A percentile compares a stretch with the other conserved stretches of the same genome.
These are phyloP conservation scores for Penicillium mononematosum DNA, from an alignment of 495 filamentous ascomycete genomes.

Conservation along the genomic window DNA sequence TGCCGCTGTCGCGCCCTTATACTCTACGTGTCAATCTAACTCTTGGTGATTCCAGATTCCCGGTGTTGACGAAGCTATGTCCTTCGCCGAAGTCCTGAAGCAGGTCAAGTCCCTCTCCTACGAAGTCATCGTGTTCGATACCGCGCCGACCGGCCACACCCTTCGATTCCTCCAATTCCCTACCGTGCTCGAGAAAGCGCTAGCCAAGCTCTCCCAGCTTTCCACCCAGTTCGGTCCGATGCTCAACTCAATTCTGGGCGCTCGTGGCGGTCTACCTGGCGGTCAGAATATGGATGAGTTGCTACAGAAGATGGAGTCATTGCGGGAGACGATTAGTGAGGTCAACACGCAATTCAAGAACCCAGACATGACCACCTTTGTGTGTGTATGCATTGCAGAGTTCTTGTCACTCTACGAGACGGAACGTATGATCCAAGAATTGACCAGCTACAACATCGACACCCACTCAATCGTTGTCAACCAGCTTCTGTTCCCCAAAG, in stretches of 20 bases:
- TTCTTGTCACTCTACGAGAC: slow-evolving; percentile 98
- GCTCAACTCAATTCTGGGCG: slow-evolving; percentile 87
- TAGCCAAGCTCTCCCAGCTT: slow-evolving; percentile 93
- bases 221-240: slow-evolving; percentile 94
- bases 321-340: slow-evolving; percentile 89
- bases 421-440: slow-evolving; percentile 98
- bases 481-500: slow-evolving; percentile 90
- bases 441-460: slow-evolving; percentile 90
- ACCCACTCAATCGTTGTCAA: slow-evolving; percentile 98
- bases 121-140: slow-evolving; percentile 98
- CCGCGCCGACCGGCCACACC: slow-evolving; percentile 97
- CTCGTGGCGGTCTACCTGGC: slow-evolving; percentile 79
- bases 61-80: slow-evolving; percentile 99
- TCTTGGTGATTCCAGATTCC: slow-evolving; percentile 65
- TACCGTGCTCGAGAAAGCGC: slow-evolving; percentile 94
- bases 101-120: slow-evolving; percentile 99
- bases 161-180: slow-evolving; percentile 99
- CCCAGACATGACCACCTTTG: slow-evolving; percentile 91
- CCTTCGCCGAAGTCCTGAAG: slow-evolving; percentile 97
- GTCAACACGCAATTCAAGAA: slow-evolving; percentile 99
- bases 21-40: slow-evolving; percentile 9
- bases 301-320: slow-evolving; percentile 87
- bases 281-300: slow-evolving; percentile 88
- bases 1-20: slow-evolving; percentile 11
- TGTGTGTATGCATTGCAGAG: slow-evolving; percentile 98